Conservation (phyloP, 257 asterid species). For the Linderniella brevidens region DNA sequence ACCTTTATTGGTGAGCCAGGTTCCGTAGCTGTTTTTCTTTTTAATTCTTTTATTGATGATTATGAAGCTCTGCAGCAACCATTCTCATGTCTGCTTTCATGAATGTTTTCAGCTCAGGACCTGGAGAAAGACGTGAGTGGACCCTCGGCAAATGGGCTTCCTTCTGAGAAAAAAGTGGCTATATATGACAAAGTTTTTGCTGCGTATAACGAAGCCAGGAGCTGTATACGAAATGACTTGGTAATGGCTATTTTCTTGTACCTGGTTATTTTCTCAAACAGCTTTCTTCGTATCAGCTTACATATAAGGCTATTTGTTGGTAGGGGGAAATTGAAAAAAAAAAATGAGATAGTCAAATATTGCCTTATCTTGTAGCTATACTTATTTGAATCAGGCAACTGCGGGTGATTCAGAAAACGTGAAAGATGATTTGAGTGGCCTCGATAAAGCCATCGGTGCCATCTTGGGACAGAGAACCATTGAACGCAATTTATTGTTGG, state of each 20-base stretch:
- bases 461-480: conserved; percentile 78
- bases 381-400: conserved; percentile 34
- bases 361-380: not conserved
- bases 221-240: conserved; percentile 80
- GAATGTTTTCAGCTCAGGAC: conserved; percentile 71
- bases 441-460: conserved; percentile 92
- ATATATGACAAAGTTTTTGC: conserved; percentile 82
- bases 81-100: conserved; percentile 15
- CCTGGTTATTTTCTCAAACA: too few species aligned
- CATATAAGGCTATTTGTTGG: too few species aligned
- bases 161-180: conserved; percentile 61
- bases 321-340: too few species aligned
- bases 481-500: conserved; percentile 85
- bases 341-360: too few species aligned
- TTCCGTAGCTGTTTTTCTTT: too few species aligned
- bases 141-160: conserved; percentile 58
- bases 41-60: not conserved
- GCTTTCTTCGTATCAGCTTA: too few species aligned
- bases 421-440: conserved; percentile 93
- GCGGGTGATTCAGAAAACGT: conserved; percentile 80
- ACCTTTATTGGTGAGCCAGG: too few species aligned
- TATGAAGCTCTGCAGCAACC: conserved; percentile 9
- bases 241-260: conserved; percentile 19
- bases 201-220: conserved; percentile 81
- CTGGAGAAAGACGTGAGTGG: conserved; percentile 80